Evolutionary conservation across 208 protist species (phyloP).

Genomic region (Trypanosoma grayi): DNA sequence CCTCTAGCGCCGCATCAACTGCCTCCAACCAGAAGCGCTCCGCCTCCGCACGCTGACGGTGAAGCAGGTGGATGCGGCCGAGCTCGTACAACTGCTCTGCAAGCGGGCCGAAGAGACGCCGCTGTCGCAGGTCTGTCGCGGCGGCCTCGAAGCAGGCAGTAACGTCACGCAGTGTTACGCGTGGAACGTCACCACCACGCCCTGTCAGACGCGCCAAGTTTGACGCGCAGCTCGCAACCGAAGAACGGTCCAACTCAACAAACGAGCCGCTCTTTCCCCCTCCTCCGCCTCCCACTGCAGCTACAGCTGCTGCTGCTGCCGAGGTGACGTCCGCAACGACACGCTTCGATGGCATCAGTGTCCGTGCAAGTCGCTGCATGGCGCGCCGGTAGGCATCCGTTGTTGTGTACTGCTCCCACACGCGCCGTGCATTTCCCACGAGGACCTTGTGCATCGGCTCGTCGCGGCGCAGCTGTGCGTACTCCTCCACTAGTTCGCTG

Average conservation of each 20-base stretch:
- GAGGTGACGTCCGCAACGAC: neutral
- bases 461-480: constrained; percentile 35
- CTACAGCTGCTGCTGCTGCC: neutral
- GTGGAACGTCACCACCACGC: neutral
- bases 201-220: too few relatives aligned
- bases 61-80: constrained; percentile 46
- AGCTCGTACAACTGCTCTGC: constrained; percentile 74
- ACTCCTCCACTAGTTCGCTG: constrained; percentile 23
- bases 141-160: constrained; percentile 43
- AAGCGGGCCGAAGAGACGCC: constrained; percentile 52
- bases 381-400: constrained; percentile 38
- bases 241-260: too few relatives aligned
- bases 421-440: constrained; percentile 34
- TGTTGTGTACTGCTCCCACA: constrained; percentile 40
- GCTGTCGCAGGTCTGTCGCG: constrained; percentile 40
- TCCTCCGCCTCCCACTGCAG: too few relatives aligned
- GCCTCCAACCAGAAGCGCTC: constrained; percentile 65
- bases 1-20: constrained; percentile 62
- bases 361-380: constrained; percentile 27
- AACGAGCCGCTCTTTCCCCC: too few relatives aligned
- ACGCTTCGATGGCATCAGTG: constrained; percentile 31
- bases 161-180: constrained; percentile 32
- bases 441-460: constrained; percentile 39
- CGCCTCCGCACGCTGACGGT: constrained; percentile 38
- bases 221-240: too few relatives aligned